phyloP scores from a whole-genome alignment of 2,329 filamentous ascomycete genomes.

The Acephala macrosclerotiorum region DNA sequence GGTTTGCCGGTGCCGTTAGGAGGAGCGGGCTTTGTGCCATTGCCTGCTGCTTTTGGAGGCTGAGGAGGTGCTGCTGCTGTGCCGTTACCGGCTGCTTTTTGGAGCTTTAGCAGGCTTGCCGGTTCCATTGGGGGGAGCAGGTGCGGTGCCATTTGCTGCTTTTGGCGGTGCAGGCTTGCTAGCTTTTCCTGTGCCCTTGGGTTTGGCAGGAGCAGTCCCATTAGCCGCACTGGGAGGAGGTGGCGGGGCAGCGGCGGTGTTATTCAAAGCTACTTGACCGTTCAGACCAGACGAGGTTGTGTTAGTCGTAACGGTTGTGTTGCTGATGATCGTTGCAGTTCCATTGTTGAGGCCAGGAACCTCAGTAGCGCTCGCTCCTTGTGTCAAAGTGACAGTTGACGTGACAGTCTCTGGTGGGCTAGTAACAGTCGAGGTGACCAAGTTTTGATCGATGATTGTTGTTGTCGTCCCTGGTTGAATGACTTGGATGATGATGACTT shows the following conservation, averaged over 20 bases:
- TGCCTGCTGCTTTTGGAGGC: not conserved
- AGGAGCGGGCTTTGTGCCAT: constrained; percentile 3
- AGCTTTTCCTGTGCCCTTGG: not conserved
- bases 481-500: constrained; percentile 31
- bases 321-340: constrained; percentile 25
- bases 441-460: constrained; percentile 17
- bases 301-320: constrained; percentile 24
- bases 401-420: constrained; percentile 22
- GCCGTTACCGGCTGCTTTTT: not conserved
- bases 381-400: constrained; percentile 26
- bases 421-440: constrained; percentile 26
- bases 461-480: constrained; percentile 18
- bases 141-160: constrained; percentile 1
- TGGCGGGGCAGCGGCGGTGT: not conserved
- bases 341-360: constrained; percentile 23
- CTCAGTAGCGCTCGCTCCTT: constrained; percentile 20
- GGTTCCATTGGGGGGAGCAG: not conserved
- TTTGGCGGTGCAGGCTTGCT: not conserved
- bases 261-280: constrained; percentile 4
- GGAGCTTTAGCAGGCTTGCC: not conserved
- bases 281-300: not conserved
- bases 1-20: not conserved
- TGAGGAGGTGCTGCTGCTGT: not conserved
- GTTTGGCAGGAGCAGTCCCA: not conserved
- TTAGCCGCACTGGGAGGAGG: not conserved